Evolutionary conservation across 148 eudicot species (phyloP).

Genomic region (Agrostemma githago): DNA sequence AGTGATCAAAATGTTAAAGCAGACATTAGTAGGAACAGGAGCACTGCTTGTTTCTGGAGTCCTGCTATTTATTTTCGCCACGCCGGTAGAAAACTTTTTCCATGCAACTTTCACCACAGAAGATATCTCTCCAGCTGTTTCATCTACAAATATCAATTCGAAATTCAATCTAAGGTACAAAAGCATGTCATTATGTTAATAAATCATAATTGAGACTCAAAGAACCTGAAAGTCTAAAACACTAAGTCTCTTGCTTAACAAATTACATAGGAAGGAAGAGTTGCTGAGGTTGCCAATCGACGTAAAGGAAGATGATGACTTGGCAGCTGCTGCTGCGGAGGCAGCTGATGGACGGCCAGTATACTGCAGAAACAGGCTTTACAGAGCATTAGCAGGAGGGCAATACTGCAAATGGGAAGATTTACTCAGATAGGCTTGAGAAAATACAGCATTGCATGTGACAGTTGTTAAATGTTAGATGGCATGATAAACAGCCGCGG

Average conservation of each 20-base stretch:
- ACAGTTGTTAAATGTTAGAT: background rate
- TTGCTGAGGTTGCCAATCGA: constrained; percentile 71
- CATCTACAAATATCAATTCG: constrained; percentile 38
- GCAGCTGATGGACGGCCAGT: constrained; percentile 98
- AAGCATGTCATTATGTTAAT: constrained; percentile 3
- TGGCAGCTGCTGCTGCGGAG: constrained; percentile 92
- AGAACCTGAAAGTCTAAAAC: background rate
- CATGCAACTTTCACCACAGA: constrained; percentile 36
- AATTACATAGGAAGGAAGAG: constrained; percentile 64
- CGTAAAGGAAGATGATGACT: constrained; percentile 67
- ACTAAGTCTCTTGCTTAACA: background rate
- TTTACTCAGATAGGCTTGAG: constrained; percentile 49
- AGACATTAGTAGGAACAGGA: constrained; percentile 90
- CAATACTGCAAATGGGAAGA: constrained; percentile 99
- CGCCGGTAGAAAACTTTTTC: constrained; percentile 76
- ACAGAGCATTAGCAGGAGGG: constrained; percentile 93
- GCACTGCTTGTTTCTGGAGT: constrained; percentile 68
- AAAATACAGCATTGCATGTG: background rate
- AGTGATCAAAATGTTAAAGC: constrained; percentile 87
- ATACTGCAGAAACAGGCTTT: constrained; percentile 85
- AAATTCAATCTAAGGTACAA: constrained; percentile 57
- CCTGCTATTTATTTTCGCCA: constrained; percentile 65
- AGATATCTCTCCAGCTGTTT: constrained; percentile 31
- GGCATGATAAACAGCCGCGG: background rate
- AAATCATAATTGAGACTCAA: background rate